A percentile compares a stretch with the other conserved stretches of the same genome.
Evolutionary conservation across 2,329 filamentous ascomycete species (phyloP).

Genomic region (Blumeriella jaapii): DNA sequence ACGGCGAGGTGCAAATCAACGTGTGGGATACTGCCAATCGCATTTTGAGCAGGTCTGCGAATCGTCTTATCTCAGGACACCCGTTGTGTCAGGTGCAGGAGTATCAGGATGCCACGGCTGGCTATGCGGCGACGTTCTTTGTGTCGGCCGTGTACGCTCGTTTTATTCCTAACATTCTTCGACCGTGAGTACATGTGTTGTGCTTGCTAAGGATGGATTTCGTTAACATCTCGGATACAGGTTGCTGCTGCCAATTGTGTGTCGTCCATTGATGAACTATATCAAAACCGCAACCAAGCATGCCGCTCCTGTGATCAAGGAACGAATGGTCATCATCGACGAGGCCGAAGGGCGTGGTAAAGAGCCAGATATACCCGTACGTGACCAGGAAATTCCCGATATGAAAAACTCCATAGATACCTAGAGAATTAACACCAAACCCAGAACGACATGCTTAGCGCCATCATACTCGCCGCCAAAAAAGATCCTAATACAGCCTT

Average conservation of each 20-base stretch:
- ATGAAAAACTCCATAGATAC: no score
- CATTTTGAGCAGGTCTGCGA: slow-evolving; percentile 1
- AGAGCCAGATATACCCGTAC: background rate
- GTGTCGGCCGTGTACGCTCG: background rate
- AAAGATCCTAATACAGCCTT: background rate
- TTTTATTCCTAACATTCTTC: background rate
- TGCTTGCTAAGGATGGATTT: background rate
- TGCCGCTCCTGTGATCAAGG: background rate
- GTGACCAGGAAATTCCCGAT: background rate
- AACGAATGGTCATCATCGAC: slow-evolving; percentile 1
- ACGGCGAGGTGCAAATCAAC: background rate
- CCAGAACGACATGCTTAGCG: slow-evolving; percentile 1
- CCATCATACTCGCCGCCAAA: slow-evolving; percentile 1
- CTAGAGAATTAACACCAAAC: no score
- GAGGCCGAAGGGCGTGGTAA: background rate
- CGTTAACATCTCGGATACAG: background rate
- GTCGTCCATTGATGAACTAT: background rate
- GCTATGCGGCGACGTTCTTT: slow-evolving; percentile 1
- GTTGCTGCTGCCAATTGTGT: background rate
- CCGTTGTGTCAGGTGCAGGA: background rate
- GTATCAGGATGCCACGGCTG: slow-evolving; percentile 1
- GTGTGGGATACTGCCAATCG: slow-evolving; percentile 1
- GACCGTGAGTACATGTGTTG: background rate
- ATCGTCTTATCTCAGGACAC: slow-evolving; percentile 1
- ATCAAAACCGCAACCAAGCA: background rate